Evolutionary conservation across 495 filamentous ascomycete genomes (phyloP).

Genomic region (Rostrohypoxylon terebratum): DNA sequence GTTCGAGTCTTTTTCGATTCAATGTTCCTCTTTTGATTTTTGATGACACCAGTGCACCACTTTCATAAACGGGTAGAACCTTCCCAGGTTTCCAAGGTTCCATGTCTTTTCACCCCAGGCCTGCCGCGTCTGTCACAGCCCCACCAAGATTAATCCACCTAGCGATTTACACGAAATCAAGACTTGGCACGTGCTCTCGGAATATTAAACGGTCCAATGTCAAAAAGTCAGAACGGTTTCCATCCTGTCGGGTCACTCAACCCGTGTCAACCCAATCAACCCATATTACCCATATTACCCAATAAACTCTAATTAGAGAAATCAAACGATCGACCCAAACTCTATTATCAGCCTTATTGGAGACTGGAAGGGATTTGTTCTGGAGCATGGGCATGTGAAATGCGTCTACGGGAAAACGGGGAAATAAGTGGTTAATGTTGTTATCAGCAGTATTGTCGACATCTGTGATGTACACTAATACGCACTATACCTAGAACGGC

Average conservation of each 20-base stretch:
- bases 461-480: background rate
- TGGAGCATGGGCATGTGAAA: background rate
- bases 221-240: constrained; percentile 25
- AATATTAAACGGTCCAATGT: constrained; percentile 20
- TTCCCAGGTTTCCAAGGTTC: constrained; percentile 16
- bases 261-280: constrained; percentile 11
- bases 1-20: constrained; percentile 16
- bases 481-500: background rate
- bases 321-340: background rate
- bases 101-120: constrained; percentile 13
- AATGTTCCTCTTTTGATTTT: no score
- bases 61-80: constrained; percentile 8
- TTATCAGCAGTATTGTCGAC: background rate
- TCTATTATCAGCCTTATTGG: constrained; percentile 1
- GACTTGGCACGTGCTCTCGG: constrained; percentile 38
- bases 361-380: background rate
- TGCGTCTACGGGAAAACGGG: no score
- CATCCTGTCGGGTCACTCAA: constrained; percentile 29
- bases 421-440: background rate
- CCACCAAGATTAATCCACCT: constrained; percentile 31
- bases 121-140: constrained; percentile 29
- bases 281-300: constrained; percentile 5
- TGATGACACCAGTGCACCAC: constrained; percentile 40
- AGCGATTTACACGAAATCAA: constrained; percentile 19
- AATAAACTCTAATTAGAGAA: constrained; percentile 17